Percentiles rank a stretch among this genome's conserved stretches.
These are phyloP conservation scores for Cercospora citrullina DNA, from an alignment of 2,329 filamentous ascomycete genomes.

Conservation along the genomic window DNA sequence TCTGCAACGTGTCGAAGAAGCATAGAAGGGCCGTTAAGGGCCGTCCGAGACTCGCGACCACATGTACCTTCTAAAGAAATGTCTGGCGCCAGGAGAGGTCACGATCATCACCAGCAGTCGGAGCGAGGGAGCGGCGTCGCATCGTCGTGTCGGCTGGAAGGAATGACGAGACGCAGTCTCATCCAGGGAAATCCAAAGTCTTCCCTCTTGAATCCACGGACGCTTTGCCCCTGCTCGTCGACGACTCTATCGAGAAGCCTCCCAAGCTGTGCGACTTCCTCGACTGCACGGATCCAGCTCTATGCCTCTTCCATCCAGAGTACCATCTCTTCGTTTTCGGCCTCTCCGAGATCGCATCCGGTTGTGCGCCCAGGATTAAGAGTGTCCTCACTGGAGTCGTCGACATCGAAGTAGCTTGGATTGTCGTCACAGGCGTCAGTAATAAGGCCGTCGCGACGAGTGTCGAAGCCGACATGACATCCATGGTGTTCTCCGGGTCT, in stretches of 20 bases:
- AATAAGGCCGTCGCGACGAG: slow-evolving; percentile 1
- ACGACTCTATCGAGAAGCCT: background rate
- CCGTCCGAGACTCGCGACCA: background rate
- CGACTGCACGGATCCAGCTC: background rate
- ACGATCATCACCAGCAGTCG: background rate
- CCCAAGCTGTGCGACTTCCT: background rate
- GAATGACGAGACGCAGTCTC: background rate
- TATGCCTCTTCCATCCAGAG: background rate
- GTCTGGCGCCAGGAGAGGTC: too few species aligned
- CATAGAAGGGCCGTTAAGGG: background rate
- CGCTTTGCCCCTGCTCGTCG: background rate
- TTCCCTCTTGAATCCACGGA: background rate
- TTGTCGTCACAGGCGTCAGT: background rate
- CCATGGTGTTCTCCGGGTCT: background rate
- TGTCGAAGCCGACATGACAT: slow-evolving; percentile 9
- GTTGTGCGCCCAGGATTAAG: background rate
- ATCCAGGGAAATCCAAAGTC: background rate
- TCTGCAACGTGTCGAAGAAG: background rate
- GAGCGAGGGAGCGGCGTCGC: background rate
- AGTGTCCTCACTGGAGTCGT: background rate
- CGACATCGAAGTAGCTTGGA: slow-evolving; percentile 9
- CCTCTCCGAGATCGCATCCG: background rate
- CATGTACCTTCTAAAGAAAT: background rate
- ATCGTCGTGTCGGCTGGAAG: background rate
- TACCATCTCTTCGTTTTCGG: background rate